Percentiles rank a stretch among this genome's conserved stretches.
These are phyloP conservation scores for Globisporangium middletonii DNA, from an alignment of 352 stramenopile genomes.

Conservation along the genomic window DNA sequence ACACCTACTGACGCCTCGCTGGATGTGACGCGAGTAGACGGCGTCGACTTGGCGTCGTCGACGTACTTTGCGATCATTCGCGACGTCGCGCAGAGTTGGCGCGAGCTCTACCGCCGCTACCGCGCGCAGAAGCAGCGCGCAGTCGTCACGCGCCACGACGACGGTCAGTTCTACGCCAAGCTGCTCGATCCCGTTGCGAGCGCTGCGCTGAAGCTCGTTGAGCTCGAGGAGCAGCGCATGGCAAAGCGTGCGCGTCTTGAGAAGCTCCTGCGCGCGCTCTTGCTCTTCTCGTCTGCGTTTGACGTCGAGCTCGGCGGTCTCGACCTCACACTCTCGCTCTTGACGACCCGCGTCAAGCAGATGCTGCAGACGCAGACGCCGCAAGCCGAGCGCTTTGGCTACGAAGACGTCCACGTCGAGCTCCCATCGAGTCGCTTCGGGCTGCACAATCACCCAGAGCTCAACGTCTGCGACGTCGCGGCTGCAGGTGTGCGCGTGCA, in stretches of 20 bases:
- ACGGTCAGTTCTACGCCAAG: slow-evolving; percentile 1
- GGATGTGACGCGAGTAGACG: slow-evolving; percentile 10
- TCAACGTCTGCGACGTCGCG: slow-evolving; percentile 53
- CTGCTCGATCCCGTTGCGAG: slow-evolving; percentile 1
- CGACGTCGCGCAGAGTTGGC: slow-evolving; percentile 42
- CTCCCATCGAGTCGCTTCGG: slow-evolving; percentile 17
- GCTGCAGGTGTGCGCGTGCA: slow-evolving; percentile 29
- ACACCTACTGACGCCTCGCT: not conserved
- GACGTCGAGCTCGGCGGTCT: slow-evolving; percentile 40
- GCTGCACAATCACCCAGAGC: slow-evolving; percentile 40
- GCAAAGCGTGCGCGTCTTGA: slow-evolving; percentile 26
- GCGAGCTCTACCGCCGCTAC: slow-evolving; percentile 27
- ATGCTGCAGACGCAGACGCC: slow-evolving; percentile 10
- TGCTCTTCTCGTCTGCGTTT: slow-evolving; percentile 45
- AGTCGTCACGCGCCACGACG: slow-evolving; percentile 2
- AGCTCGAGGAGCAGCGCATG: slow-evolving; percentile 12
- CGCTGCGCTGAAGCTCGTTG: slow-evolving; percentile 14
- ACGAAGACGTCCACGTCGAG: slow-evolving; percentile 38
- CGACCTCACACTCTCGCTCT: slow-evolving; percentile 37
- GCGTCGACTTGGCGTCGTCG: slow-evolving; percentile 23
- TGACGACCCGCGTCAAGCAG: slow-evolving; percentile 41
- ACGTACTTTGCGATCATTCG: slow-evolving; percentile 45
- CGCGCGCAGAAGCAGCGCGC: slow-evolving; percentile 24
- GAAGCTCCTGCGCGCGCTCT: slow-evolving; percentile 47
- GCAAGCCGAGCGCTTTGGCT: slow-evolving; percentile 22